These are phyloP conservation scores for Neocatenulostroma microsporum DNA, from an alignment of 2,329 filamentous ascomycete species.

Conservation along the genomic window DNA sequence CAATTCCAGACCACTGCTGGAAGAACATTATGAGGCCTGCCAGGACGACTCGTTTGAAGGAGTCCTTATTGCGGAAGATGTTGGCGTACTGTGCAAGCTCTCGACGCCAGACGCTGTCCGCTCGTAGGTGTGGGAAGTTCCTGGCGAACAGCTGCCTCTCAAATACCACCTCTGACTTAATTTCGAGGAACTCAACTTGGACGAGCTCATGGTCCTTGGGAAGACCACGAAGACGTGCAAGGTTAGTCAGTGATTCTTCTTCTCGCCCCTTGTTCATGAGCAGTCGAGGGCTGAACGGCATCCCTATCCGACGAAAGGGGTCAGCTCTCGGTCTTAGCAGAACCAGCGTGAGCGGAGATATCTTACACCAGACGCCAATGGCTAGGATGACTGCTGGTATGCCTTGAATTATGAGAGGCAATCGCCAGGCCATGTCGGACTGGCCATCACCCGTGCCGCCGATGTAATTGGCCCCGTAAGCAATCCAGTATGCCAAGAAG, in stretches of 20 bases:
- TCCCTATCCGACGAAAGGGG: too few species aligned
- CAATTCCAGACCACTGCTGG: slow-evolving; percentile 48
- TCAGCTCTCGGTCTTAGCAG: neutral
- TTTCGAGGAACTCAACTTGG: slow-evolving; percentile 71
- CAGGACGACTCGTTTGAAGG: slow-evolving; percentile 59
- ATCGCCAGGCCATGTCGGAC: too few species aligned
- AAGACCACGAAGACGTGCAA: slow-evolving; percentile 58
- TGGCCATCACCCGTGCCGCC: too few species aligned
- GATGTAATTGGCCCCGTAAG: too few species aligned
- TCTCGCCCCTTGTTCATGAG: slow-evolving; percentile 63
- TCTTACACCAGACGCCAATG: too few species aligned
- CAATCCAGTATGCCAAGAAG: too few species aligned
- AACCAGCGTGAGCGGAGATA: too few species aligned
- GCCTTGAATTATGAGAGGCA: too few species aligned
- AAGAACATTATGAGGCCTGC: slow-evolving; percentile 43
- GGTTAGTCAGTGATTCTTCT: slow-evolving; percentile 55
- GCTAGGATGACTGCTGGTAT: too few species aligned
- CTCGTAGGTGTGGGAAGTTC: slow-evolving; percentile 61
- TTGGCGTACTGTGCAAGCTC: too few species aligned
- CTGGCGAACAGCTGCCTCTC: slow-evolving; percentile 64
- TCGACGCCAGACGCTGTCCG: too few species aligned
- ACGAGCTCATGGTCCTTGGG: slow-evolving; percentile 58
- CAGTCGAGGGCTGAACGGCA: slow-evolving; percentile 74
- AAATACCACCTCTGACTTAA: slow-evolving; percentile 69
- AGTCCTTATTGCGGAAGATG: too few species aligned